These are phyloP conservation scores for Cladosporium sphaerospermum DNA, from an alignment of 2,329 filamentous ascomycete genomes.

Conservation along the genomic window DNA sequence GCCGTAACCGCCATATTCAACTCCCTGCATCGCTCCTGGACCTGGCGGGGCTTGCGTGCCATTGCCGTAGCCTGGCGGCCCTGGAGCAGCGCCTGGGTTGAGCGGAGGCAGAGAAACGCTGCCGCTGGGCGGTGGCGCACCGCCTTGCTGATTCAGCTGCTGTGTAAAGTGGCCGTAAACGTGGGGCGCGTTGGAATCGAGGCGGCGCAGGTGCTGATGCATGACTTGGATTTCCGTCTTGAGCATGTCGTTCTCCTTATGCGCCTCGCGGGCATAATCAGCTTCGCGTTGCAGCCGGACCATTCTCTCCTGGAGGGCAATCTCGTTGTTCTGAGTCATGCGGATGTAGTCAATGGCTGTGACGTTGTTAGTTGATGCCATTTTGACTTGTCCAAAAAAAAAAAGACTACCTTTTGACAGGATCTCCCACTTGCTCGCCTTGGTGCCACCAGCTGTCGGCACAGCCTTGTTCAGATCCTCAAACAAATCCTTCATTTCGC, in stretches of 20 bases:
- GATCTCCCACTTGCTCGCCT: constrained; percentile 87
- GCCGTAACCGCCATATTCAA: constrained; percentile 36
- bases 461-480: constrained; percentile 75
- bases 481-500: constrained; percentile 84
- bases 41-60: constrained; percentile 28
- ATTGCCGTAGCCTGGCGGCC: constrained; percentile 25
- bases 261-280: constrained; percentile 37
- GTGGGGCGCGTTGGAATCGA: constrained; percentile 42
- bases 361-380: constrained; percentile 6
- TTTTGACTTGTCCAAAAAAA: background rate
- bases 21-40: constrained; percentile 42
- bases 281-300: constrained; percentile 39
- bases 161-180: constrained; percentile 43
- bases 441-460: constrained; percentile 73
- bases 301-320: constrained; percentile 34
- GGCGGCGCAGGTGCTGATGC: constrained; percentile 40
- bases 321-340: constrained; percentile 32
- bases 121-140: constrained; percentile 25
- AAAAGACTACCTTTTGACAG: constrained; percentile 65
- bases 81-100: constrained; percentile 18
- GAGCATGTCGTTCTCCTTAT: constrained; percentile 43
- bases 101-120: constrained; percentile 33
- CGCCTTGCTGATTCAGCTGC: constrained; percentile 35
- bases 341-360: constrained; percentile 47
- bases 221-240: constrained; percentile 42